Base-by-base conservation (phyloP, 164 flowering plant species). In the Liriodendron chinense region DNA sequence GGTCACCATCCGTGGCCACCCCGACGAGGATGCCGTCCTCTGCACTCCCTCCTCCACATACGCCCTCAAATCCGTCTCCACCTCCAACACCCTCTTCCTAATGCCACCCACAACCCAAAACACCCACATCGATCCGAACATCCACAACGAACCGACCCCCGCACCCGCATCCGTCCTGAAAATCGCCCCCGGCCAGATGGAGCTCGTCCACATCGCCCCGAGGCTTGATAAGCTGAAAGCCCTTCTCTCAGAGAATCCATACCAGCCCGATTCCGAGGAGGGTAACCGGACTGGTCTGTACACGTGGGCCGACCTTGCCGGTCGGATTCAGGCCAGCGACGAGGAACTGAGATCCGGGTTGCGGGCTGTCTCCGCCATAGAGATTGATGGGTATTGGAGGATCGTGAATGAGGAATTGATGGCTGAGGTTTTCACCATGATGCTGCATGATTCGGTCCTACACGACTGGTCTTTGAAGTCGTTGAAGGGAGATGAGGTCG, bases 371-470 rank as follows among this genome's bases (percentile, higher is more conserved):
- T 87, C 87, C 1, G 97, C 98, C 0, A 85, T 94, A 9, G 98
- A 94, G 89, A 90, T 96, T 72, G 78, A 87, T 86, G 98, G 97
- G 49, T 87, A 83, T 79, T 96, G 96, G 97, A 87, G 99, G 74
- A 76, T 89, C 72, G 86, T 96, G 34, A 94, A 92, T 80, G 95
- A 89, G 13, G 84, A 82, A 34, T 89, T 80, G 78, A 89, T 90
- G 90, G 89, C 78, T 50, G 74, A 68, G 48, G 72, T 90, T 57
- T 78, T 96, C 53, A 82, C 69, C 76, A 82, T 87, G 86, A 79
- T 94, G 74, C 75, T 96, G 78, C 86, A 86, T 65, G 87, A 89
- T 73, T 78, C 83, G 7, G 87, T 89, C 47, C 70, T 91, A 75
- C 79, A 85, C 76, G 96, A 87, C 53, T 94, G 97, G 99, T 83